Percentiles rank a stretch among this genome's conserved stretches.
phyloP scores from a whole-genome alignment of 1,139 yeast genomes.

The Protomyces pachydermus region DNA sequence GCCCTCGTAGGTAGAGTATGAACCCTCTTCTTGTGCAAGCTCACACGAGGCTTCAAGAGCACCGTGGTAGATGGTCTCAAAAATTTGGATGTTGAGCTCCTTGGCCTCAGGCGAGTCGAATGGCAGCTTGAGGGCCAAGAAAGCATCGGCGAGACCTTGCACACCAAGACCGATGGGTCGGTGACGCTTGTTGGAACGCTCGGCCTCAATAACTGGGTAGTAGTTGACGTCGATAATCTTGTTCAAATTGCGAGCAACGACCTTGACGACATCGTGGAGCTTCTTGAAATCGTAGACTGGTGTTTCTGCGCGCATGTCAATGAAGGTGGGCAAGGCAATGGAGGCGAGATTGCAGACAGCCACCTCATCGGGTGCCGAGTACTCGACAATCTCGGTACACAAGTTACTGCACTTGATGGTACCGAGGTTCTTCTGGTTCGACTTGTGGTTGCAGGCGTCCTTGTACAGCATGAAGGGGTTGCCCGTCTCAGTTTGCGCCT shows the following conservation, averaged over 20 bases:
- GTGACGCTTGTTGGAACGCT: slow-evolving; percentile 63
- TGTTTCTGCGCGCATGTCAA: slow-evolving; percentile 42
- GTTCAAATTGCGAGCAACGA: slow-evolving; percentile 68
- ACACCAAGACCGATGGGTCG: slow-evolving; percentile 88
- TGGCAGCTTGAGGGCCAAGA: slow-evolving; percentile 68
- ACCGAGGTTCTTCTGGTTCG: slow-evolving; percentile 83
- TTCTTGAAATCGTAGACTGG: slow-evolving; percentile 63
- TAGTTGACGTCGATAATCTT: slow-evolving; percentile 69
- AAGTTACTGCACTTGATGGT: slow-evolving; percentile 80
- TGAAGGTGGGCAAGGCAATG: slow-evolving; percentile 71
- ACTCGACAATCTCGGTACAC: slow-evolving; percentile 88
- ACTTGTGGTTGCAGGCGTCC: slow-evolving; percentile 77
- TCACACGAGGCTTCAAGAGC: slow-evolving; percentile 77
- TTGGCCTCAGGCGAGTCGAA: slow-evolving; percentile 73
- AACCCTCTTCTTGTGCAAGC: slow-evolving; percentile 60
- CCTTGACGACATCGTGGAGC: slow-evolving; percentile 68
- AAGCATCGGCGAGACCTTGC: slow-evolving; percentile 86
- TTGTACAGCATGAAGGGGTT: slow-evolving; percentile 88
- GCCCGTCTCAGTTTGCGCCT: slow-evolving; percentile 89
- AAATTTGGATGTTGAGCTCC: slow-evolving; percentile 67
- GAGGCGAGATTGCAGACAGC: slow-evolving; percentile 91
- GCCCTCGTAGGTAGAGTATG: slow-evolving; percentile 64
- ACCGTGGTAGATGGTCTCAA: slow-evolving; percentile 86
- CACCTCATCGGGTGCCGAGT: slow-evolving; percentile 79
- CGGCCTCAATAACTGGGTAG: slow-evolving; percentile 72